A percentile compares a stretch with the other conserved stretches of the same genome.
Evolutionary conservation across 2,329 filamentous ascomycete species (phyloP).

Genomic region (Furcasterigmium furcatum): DNA sequence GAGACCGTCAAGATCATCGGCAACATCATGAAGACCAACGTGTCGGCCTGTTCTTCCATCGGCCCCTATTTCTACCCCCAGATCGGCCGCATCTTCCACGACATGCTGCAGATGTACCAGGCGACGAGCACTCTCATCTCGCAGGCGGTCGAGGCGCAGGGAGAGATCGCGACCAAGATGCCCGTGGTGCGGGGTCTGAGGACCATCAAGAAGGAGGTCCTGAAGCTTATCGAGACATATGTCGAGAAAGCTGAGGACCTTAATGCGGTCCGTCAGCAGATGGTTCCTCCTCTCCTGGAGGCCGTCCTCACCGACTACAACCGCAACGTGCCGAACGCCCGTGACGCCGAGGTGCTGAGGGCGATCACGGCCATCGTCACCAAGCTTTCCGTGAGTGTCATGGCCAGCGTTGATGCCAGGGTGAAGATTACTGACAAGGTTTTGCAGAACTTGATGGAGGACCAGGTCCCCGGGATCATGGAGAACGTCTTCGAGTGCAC

Average conservation of each 20-base stretch:
- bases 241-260: constrained; percentile 97
- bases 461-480: constrained; percentile 96
- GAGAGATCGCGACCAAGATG: constrained; percentile 93
- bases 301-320: constrained; percentile 95
- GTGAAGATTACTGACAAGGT: constrained; percentile 9
- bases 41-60: constrained; percentile 95
- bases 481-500: constrained; percentile 99
- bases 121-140: constrained; percentile 97
- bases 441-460: constrained; percentile 84
- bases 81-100: constrained; percentile 94
- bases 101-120: constrained; percentile 99
- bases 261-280: constrained; percentile 86
- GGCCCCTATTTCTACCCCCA: constrained; percentile 98
- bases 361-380: constrained; percentile 97
- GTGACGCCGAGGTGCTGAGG: constrained; percentile 93
- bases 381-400: constrained; percentile 80
- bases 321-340: constrained; percentile 90
- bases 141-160: constrained; percentile 61
- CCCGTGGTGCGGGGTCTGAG: constrained; percentile 91
- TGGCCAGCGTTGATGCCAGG: neutral
- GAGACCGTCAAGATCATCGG: constrained; percentile 98
- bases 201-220: constrained; percentile 98
- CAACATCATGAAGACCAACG: constrained; percentile 99
- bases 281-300: constrained; percentile 93
- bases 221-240: constrained; percentile 97